Percentiles rank a stretch among this genome's conserved stretches.
These are phyloP conservation scores for Penicillium sp. DNA, from an alignment of 2,329 filamentous ascomycete species.

Conservation along the genomic window DNA sequence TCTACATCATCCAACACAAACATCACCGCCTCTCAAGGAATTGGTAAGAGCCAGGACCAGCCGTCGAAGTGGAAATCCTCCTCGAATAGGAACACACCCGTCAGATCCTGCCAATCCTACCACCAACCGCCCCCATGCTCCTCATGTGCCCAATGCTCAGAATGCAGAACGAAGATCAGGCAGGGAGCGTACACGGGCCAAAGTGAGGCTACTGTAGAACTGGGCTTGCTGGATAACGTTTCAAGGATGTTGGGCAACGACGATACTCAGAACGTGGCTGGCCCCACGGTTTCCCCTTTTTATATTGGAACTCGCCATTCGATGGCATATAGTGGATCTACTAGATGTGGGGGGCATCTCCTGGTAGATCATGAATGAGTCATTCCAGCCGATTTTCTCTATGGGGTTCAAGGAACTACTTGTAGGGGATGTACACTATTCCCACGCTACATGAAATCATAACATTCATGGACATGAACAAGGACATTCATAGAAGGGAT, in stretches of 20 bases:
- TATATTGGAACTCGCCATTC: background rate
- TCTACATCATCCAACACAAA: background rate
- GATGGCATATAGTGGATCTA: background rate
- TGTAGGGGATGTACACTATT: background rate
- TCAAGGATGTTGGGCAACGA: constrained; percentile 19
- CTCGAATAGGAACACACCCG: constrained; percentile 7
- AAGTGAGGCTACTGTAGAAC: constrained; percentile 18
- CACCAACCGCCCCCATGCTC: background rate
- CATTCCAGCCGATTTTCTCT: background rate
- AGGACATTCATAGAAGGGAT: background rate
- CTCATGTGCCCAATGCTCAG: constrained; percentile 13
- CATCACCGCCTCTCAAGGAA: background rate
- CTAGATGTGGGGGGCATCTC: background rate
- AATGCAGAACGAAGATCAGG: constrained; percentile 14
- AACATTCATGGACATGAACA: background rate
- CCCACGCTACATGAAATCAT: background rate
- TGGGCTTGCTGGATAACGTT: constrained; percentile 5
- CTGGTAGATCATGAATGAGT: background rate
- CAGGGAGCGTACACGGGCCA: constrained; percentile 4
- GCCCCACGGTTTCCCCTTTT: background rate
- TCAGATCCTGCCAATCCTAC: background rate
- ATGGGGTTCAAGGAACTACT: background rate
- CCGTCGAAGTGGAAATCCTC: background rate
- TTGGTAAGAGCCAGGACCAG: background rate
- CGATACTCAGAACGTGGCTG: background rate